Percentiles rank a stretch among this genome's conserved stretches.
Evolutionary conservation across 768 basidiomycete genomes (phyloP).

Genomic region (Agaricus subrufescens): DNA sequence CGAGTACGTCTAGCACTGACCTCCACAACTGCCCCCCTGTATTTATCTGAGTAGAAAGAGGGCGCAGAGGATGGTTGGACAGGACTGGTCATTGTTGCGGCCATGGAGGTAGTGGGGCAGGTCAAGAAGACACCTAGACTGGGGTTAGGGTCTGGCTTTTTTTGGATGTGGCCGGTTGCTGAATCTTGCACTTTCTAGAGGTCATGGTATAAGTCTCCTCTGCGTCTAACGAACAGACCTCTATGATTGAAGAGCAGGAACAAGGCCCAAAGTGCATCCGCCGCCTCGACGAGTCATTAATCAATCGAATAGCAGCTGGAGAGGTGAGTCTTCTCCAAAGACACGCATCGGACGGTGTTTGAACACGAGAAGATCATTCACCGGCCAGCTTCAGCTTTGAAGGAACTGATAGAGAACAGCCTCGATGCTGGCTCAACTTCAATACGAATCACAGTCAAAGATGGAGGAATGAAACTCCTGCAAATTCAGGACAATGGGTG

Average conservation of each 20-base stretch:
- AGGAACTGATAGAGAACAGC: conserved; percentile 92
- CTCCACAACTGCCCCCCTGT: conserved; percentile 89
- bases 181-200: not conserved
- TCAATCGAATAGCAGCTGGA: conserved; percentile 88
- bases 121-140: not conserved
- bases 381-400: conserved; percentile 89
- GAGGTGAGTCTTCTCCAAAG: conserved; percentile 35
- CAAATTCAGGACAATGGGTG: conserved; percentile 97
- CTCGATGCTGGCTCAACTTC: conserved; percentile 91
- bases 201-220: not conserved
- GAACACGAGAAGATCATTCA: conserved; percentile 28
- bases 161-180: not conserved
- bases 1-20: conserved; percentile 30
- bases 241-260: conserved; percentile 1
- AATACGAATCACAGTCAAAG: conserved; percentile 86
- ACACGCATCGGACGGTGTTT: not conserved
- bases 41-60: conserved; percentile 42
- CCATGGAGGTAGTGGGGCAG: conserved; percentile 12
- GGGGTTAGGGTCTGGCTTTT: conserved; percentile 7
- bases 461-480: conserved; percentile 91
- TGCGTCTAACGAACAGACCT: not conserved
- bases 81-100: conserved; percentile 13
- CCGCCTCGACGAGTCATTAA: conserved; percentile 74
- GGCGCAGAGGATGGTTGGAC: conserved; percentile 9
- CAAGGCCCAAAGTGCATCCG: conserved; percentile 48